These are phyloP conservation scores for Bombardia bombarda DNA, from an alignment of 495 filamentous ascomycete genomes.

Conservation along the genomic window DNA sequence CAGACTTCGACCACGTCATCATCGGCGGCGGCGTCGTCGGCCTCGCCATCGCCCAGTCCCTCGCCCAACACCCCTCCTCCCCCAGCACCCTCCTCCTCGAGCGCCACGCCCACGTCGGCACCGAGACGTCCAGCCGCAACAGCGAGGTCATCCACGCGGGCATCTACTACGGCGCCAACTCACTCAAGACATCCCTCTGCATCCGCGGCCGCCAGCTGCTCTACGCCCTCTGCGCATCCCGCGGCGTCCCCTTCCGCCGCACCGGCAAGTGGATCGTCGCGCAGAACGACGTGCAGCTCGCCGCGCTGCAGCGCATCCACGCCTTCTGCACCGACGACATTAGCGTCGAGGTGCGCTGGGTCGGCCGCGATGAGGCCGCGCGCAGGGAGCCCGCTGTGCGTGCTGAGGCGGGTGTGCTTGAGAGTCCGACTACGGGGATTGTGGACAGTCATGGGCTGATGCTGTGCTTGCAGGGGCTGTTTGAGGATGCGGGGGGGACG, in stretches of 20 bases:
- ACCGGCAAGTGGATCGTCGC: slow-evolving; percentile 94
- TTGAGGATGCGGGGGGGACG: slow-evolving; percentile 71
- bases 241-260: slow-evolving; percentile 62
- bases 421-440: slow-evolving; percentile 80
- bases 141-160: slow-evolving; percentile 97
- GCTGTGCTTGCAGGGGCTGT: slow-evolving; percentile 63
- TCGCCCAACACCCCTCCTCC: slow-evolving; percentile 46
- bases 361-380: slow-evolving; percentile 52
- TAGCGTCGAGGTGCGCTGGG: slow-evolving; percentile 64
- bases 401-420: slow-evolving; percentile 67
- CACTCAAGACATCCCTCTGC: slow-evolving; percentile 80
- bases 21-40: slow-evolving; percentile 91
- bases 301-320: slow-evolving; percentile 57
- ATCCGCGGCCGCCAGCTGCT: slow-evolving; percentile 65
- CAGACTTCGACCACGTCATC: slow-evolving; percentile 82
- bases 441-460: slow-evolving; percentile 82
- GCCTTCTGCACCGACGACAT: slow-evolving; percentile 52
- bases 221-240: slow-evolving; percentile 64
- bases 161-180: slow-evolving; percentile 73
- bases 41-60: slow-evolving; percentile 71
- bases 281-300: slow-evolving; percentile 63
- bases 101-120: slow-evolving; percentile 67
- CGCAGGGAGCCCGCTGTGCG: slow-evolving; percentile 65
- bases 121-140: slow-evolving; percentile 87
- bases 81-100: slow-evolving; percentile 73